phyloP scores from a whole-genome alignment of 2,329 filamentous ascomycete species.

The Westerdykella ornata region DNA sequence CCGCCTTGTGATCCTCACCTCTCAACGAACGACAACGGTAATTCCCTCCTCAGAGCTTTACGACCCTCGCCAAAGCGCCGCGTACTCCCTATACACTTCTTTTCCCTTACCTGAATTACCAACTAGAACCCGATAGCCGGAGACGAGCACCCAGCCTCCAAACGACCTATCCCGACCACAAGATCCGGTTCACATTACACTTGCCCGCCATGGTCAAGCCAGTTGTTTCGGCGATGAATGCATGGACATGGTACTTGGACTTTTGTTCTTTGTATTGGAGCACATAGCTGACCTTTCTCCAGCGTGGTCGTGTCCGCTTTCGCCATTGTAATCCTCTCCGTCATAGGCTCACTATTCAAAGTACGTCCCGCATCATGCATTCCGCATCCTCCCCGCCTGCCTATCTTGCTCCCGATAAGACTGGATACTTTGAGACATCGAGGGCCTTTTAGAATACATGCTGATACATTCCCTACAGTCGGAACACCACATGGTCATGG shows the following conservation, averaged over 20 bases:
- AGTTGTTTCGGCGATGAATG: constrained; percentile 82
- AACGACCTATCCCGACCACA: too few species aligned
- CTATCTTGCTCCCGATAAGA: neutral
- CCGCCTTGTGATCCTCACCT: too few species aligned
- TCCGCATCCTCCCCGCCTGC: neutral
- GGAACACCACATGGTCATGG: constrained; percentile 78
- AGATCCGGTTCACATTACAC: neutral
- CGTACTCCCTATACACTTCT: too few species aligned
- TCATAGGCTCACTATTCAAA: constrained; percentile 67
- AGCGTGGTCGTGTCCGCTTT: constrained; percentile 66
- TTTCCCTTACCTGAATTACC: too few species aligned
- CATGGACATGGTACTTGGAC: constrained; percentile 80
- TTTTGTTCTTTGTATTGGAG: neutral
- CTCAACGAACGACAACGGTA: too few species aligned
- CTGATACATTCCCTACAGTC: constrained; percentile 35
- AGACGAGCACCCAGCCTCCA: too few species aligned
- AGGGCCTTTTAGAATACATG: neutral
- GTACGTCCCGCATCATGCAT: constrained; percentile 37
- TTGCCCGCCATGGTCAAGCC: constrained; percentile 83
- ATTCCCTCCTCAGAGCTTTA: too few species aligned
- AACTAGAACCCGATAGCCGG: too few species aligned
- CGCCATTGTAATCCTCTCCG: constrained; percentile 58
- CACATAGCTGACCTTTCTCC: constrained; percentile 13
- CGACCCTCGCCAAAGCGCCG: too few species aligned
- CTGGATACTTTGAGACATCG: neutral